Evolutionary conservation across 345 rosid genomes (phyloP), one percentile per base, ranked within the genome.

Genomic region (Eucalyptus camaldulensis): DNA sequence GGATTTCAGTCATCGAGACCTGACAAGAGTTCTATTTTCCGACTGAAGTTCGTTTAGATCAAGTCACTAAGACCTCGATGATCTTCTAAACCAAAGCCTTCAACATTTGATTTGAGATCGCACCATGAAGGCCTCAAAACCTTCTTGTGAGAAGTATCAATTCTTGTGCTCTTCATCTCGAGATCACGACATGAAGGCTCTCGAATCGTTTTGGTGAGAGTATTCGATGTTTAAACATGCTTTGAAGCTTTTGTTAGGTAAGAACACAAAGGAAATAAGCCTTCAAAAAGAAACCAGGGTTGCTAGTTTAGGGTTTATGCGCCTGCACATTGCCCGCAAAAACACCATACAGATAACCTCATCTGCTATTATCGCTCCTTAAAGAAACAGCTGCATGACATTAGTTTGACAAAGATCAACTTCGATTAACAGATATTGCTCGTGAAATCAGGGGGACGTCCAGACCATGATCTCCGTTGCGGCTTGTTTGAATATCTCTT

Each of bases 401-500:
- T 40, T 40, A 40, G 9, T 76, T 40, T 11, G 85, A 76, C 0
- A 11, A 76, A 76, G 6, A 3, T 10, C 15, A 13, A 76, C 27
- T 40, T 22, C 44, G 85, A 76, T 40, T 3, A 21, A 21, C 85
- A 12, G 47, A 76, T 76, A 49, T 86, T 58, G 45, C 45, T 24
- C 5, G 15, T 4, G 50, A 86, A 87, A 91, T 92, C 92, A 94
- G 86, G 93, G 81, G 80, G 93, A 89, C 13, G 93, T 89, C 92
- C 92, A 93, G 15, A 81, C 44, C 91, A 91, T 91, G 65, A 95
- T 92, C 94, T 96, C 98, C 43, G 87, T 87, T 29, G 95, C 96
- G 65, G 92, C 97, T 92, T 95, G 96, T 91, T 91, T 95, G 92
- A 88, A 95, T 51, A 89, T 87, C 86, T 94, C 96, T 76, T 92